Base-by-base conservation (phyloP, 2,329 filamentous ascomycete species). In the Hypomyces rosellus region DNA sequence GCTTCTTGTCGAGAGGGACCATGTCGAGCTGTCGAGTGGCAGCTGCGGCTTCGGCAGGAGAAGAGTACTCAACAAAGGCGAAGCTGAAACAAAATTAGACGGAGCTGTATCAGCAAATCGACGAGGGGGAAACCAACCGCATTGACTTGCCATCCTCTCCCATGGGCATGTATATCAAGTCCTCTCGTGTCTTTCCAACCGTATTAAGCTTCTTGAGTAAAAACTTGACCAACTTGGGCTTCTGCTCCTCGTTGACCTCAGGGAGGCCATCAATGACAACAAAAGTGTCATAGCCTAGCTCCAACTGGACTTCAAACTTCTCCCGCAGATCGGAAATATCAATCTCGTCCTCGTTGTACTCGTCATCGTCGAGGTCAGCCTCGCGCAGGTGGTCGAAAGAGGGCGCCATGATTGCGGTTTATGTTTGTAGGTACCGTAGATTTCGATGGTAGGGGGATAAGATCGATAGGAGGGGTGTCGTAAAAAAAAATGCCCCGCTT, bases 21-120 rank as follows among this genome's bases (percentile, higher is more conserved):
- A 83, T 82, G 70, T 99, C 85, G 53, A 99, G 85, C 63, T 88
- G 83, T 69, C 95, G 91, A 61, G 91, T 89, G 50, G 92, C 93
- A 48, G 88, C 88, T 50, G 88, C 79, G 25, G 93, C 93, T 75
- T 97, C 91, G 65, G 86, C 89, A 51, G 93, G 79, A 12, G 90
- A 90, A 56, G 89, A 86, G 72, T 92, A 99, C 70, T 99, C 93
- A 63, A 99, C 90, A 66, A 99, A 99, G 52, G 93, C 93, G 66
- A 95, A 99, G 58, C 90, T 95, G 60, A 36, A 60, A 37, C 44
- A 4, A 14, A 12, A 25, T 34, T 11, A 39, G 11, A 34, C 60
- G 45, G 60, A 16, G 16, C 20, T 18, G 14, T 12, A 15, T 18
- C 12, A 18, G n/a, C 37, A 18, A 39, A n/a, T 54, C 34, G 44